These are phyloP conservation scores for Schoenoplectus triqueter DNA, from an alignment of 202 grass and related monocot genomes.

Conservation along the genomic window DNA sequence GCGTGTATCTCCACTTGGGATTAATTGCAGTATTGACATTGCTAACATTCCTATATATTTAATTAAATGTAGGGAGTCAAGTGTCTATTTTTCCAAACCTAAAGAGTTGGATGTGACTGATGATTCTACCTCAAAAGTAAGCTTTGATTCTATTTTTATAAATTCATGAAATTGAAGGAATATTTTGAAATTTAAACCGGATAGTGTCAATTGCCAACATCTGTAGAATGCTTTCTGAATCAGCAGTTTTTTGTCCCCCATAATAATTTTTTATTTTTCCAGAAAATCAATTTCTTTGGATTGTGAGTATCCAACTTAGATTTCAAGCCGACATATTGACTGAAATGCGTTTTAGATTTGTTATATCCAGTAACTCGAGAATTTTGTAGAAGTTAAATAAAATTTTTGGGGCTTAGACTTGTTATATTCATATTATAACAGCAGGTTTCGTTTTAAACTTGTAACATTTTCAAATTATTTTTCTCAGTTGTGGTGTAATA, in stretches of 20 bases:
- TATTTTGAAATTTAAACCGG: not conserved
- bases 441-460: conserved; percentile 20
- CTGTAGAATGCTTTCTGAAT: not conserved
- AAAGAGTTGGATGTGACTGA: conserved; percentile 57
- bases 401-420: not conserved
- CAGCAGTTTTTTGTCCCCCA: not conserved
- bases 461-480: conserved; percentile 34
- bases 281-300: not conserved
- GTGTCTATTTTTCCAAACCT: conserved; percentile 48
- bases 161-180: not conserved
- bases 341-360: not conserved
- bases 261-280: not conserved
- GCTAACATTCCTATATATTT: conserved; percentile 37
- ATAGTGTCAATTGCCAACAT: not conserved
- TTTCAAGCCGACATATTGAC: not conserved
- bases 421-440: conserved; percentile 34
- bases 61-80: conserved; percentile 56
- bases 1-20: not conserved
- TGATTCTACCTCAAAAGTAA: conserved; percentile 49
- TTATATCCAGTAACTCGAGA: not conserved
- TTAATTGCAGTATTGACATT: conserved; percentile 30
- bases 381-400: not conserved
- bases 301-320: not conserved
- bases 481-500: conserved; percentile 41
- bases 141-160: conserved; percentile 18